These are phyloP conservation scores for Cetraspora pellucida DNA, from an alignment of 192 early-diverging fungal genomes.

Conservation along the genomic window DNA sequence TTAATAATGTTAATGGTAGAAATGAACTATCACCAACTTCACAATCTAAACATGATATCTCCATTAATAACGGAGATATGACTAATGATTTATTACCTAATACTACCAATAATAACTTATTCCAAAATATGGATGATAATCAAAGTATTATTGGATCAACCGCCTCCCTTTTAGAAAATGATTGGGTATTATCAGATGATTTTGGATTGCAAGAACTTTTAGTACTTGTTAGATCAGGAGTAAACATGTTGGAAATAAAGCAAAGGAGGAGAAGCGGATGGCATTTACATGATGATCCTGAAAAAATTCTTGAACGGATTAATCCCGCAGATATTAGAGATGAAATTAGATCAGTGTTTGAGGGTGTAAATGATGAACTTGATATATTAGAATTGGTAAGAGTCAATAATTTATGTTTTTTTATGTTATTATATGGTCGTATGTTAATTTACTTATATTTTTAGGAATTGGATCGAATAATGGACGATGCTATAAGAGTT, in stretches of 20 bases:
- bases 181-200: slow-evolving; percentile 44
- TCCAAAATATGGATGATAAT: no score
- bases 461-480: slow-evolving; percentile 44
- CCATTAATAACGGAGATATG: no score
- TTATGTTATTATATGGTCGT: neutral
- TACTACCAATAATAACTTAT: no score
- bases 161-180: neutral
- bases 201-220: slow-evolving; percentile 53
- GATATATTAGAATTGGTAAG: slow-evolving; percentile 40
- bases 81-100: no score
- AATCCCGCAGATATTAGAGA: slow-evolving; percentile 28
- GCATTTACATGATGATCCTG: slow-evolving; percentile 16
- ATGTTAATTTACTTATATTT: neutral
- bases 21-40: neutral
- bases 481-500: slow-evolving; percentile 39
- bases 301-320: slow-evolving; percentile 33
- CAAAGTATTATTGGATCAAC: neutral
- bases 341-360: slow-evolving; percentile 36
- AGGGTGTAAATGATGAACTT: slow-evolving; percentile 21
- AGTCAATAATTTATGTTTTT: neutral
- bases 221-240: slow-evolving; percentile 41
- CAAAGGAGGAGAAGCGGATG: slow-evolving; percentile 33
- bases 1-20: no score
- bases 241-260: slow-evolving; percentile 32
- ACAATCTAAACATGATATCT: no score